Evolutionary conservation across 2,329 filamentous ascomycete genomes (phyloP), one percentile per base, ranked within the genome.

Genomic region (Scytalidium lignicola): DNA sequence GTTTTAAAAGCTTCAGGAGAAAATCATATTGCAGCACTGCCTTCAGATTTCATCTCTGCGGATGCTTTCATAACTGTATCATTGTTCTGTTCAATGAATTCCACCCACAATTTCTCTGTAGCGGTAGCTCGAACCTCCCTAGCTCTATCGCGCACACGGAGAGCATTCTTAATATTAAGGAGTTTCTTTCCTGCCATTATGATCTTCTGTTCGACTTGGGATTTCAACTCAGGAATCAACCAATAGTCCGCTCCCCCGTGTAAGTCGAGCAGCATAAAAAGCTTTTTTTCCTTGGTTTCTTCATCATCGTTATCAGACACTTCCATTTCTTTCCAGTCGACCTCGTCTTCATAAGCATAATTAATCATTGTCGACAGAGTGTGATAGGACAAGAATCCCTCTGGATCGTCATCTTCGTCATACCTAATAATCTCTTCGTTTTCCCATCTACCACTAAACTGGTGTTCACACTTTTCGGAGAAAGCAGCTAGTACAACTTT

Each of bases 261-360:
- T 2, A 62, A 40, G 49, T 62, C 50, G 1, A 63, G 43, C 1
- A 63, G 54, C 26, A 56, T 22, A 10, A 55, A 41, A 0, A 60
- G 51, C 48, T 62, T 63, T 4, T 15, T n/a, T 2, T 46, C 47
- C 15, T 41, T 58, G 1, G 32, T 18, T 2, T 53, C 48, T 7
- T 22, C 20, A 42, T 52, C 50, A 13, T 59, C 58, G 6, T 13
- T 23, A 3, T 52, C 49, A 3, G 44, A 28, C 1, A 57, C 53
- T 12, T 57, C 41, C 55, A 61, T 57, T n/a, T 51, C 47, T 10
- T 40, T 41, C 58, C 56, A 60, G 28, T 61, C 46, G n/a, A 60
- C 52, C 10, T 53, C 32, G 3, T 53, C 51, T 10, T 57, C 53
- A 21, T 59, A 61, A 3, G 58, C 56, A 21, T 47, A 56, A n/a